Base-by-base conservation (phyloP, 1,284 basidiomycete species). In the Cryptococcus sp. region DNA sequence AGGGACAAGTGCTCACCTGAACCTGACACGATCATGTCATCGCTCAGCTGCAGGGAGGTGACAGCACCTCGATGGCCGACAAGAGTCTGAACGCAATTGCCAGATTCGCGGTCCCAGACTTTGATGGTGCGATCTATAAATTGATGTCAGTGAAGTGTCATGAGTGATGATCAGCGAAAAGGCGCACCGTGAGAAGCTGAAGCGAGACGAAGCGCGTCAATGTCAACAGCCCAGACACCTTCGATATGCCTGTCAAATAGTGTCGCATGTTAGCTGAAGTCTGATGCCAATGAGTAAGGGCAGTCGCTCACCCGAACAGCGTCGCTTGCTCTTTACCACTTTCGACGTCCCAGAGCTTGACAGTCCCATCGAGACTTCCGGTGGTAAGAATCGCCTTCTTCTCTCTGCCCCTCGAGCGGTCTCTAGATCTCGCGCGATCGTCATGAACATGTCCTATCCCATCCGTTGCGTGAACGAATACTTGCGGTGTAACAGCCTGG, bases 271-370 rank as follows among this genome's bases (percentile, higher is more conserved):
- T 23, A 40, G n/a, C 15, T 8, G 15, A n/a, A 50, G 27, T 5
- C 17, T 13, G 13, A 45, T 8, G n/a, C n/a, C 42, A 45, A 8
- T n/a, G 42, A 45, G 6, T n/a, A 45, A 8, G 5, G 5, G 30
- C 42, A 19, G 16, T n/a, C 17, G 60, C 64, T 58, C 50, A 68
- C 55, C 95, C 96, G 75, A 99, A 99, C 58, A 96, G 83, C 38
- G 96, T 98, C 67, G 85, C 83, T 50, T 86, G 81, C 48, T 88
- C 85, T 66, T 88, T 86, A 25, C 89, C 92, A 1, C 86, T 86
- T 65, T 95, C 91, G 45, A 98, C 86, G 72, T 98, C 93, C 96
- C 96, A 99, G 17, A 95, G 73, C 77, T 93, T 93, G 80, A 99
- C 88, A 16, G 93, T 98, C 74, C 98, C 98, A 77, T 99, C 95